phyloP scores from a whole-genome alignment of 1,284 basidiomycete species.

The Pseudozyma flocculosa region DNA sequence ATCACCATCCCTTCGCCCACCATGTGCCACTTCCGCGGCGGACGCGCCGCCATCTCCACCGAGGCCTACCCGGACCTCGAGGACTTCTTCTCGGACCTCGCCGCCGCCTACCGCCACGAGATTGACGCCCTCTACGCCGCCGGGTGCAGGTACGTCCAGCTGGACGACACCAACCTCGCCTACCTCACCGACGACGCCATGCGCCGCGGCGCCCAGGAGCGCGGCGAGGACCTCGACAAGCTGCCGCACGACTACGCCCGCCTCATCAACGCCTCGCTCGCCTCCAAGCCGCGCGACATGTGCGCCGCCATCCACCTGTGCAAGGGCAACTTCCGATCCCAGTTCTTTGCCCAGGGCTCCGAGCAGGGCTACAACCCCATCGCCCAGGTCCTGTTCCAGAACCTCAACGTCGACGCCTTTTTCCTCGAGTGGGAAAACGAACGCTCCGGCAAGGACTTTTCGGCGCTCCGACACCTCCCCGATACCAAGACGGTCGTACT shows the following conservation, averaged over 20 bases:
- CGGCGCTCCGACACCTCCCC: slow-evolving; percentile 63
- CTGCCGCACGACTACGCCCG: slow-evolving; percentile 34
- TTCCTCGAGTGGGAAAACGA: slow-evolving; percentile 76
- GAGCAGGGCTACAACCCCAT: slow-evolving; percentile 75
- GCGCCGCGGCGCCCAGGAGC: slow-evolving; percentile 16
- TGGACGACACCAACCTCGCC: slow-evolving; percentile 63
- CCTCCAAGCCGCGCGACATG: slow-evolving; percentile 68
- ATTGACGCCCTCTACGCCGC: slow-evolving; percentile 70
- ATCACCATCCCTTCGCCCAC: slow-evolving; percentile 71
- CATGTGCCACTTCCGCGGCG: slow-evolving; percentile 47
- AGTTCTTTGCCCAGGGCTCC: slow-evolving; percentile 60
- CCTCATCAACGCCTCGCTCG: slow-evolving; percentile 63
- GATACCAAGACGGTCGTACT: slow-evolving; percentile 70
- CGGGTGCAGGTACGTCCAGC: slow-evolving; percentile 72
- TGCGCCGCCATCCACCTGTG: slow-evolving; percentile 73
- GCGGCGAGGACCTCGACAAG: slow-evolving; percentile 35
- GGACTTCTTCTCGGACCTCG: slow-evolving; percentile 74
- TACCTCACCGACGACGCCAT: slow-evolving; percentile 51
- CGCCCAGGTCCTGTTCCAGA: slow-evolving; percentile 67
- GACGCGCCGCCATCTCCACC: slow-evolving; percentile 39
- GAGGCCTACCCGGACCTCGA: slow-evolving; percentile 68
- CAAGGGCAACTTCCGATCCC: slow-evolving; percentile 70
- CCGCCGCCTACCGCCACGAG: slow-evolving; percentile 70
- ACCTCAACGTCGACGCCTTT: slow-evolving; percentile 73
- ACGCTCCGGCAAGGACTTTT: slow-evolving; percentile 67